Base-by-base conservation (phyloP, 129 eudicot genomes). In the Saussurea involucrata region DNA sequence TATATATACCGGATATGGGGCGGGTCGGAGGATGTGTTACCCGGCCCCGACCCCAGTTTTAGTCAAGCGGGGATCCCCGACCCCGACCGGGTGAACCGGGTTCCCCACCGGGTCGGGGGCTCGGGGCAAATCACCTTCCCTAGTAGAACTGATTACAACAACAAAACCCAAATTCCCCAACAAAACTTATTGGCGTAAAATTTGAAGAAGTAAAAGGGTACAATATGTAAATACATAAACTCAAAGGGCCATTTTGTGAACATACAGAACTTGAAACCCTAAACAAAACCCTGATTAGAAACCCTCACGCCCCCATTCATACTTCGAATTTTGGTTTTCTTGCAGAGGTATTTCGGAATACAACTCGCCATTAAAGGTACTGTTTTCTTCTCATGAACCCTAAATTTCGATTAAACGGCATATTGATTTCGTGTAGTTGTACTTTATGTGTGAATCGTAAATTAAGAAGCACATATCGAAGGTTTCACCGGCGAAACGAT, bases 391-490 rank as follows among this genome's bases (percentile, higher is more conserved):
- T 20, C 6, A 1, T 0, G 32, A 77, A 68, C 75, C 69, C 69
- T 75, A 33, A 27, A 29, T 13, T 53, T 33, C 7, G 58, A 32
- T 68, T 49, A 53, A 34, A 32, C 17, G 4, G 2, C 8, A 61
- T 15, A 0, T 22, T 53, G 40, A 2, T 53, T 77, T 10, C 33
- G 55, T 77, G 17, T 1, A 21, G 12, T 55, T 72, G 22, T 15
- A 20, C 1, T n/a, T 7, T 28, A n/a, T 28, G 12, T 72, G 18
- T 29, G 8, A 29, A 55, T 72, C 61, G 9, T 29, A 55, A 55
- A 8, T 72, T 25, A 49, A 71, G 71, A 64, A 73, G 88, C 90
- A 84, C 84, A 73, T 17, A 68, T 87, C 87, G 85, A 78, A 87
- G 85, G 86, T 82, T 77, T 80, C 76, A 63, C 77, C 13, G 84